Conservation (phyloP, 2,329 filamentous ascomycete species). For the Stachybotrys echinatus region DNA sequence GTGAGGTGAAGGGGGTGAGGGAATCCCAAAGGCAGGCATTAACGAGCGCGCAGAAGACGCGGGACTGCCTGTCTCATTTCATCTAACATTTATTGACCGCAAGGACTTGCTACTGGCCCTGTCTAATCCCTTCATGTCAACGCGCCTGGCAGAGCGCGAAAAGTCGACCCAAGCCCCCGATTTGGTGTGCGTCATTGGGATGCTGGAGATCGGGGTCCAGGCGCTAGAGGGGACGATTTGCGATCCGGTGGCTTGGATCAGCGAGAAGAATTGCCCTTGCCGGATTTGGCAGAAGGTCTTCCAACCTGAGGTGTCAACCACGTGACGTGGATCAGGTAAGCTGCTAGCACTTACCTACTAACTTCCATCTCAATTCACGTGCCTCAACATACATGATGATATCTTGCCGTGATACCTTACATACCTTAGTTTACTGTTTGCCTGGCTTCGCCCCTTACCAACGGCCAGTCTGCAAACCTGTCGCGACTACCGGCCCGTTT, state of each 20-base stretch:
- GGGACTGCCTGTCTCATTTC: not conserved
- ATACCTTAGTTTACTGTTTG: too few species aligned
- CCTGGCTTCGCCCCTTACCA: too few species aligned
- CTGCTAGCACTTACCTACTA: too few species aligned
- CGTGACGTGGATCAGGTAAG: too few species aligned
- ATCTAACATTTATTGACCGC: not conserved
- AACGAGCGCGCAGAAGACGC: too few species aligned
- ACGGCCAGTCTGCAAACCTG: not conserved
- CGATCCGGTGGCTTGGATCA: constrained; percentile 8
- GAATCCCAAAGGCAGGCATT: not conserved
- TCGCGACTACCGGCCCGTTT: not conserved
- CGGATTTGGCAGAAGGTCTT: too few species aligned
- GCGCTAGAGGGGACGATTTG: constrained; percentile 1
- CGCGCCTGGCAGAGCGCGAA: not conserved
- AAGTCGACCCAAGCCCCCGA: constrained; percentile 14
- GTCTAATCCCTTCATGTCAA: too few species aligned
- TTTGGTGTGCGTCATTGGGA: constrained; percentile 22
- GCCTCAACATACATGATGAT: too few species aligned
- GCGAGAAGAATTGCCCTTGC: not conserved
- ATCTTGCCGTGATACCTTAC: too few species aligned
- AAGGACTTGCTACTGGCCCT: too few species aligned
- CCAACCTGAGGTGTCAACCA: too few species aligned
- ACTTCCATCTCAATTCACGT: too few species aligned
- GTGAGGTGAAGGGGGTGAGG: not conserved
- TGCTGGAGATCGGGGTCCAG: constrained; percentile 20